Percentiles rank a stretch among this genome's conserved stretches.
These are phyloP conservation scores for Vicia sativa DNA, from an alignment of 306 rosid genomes.

Conservation along the genomic window DNA sequence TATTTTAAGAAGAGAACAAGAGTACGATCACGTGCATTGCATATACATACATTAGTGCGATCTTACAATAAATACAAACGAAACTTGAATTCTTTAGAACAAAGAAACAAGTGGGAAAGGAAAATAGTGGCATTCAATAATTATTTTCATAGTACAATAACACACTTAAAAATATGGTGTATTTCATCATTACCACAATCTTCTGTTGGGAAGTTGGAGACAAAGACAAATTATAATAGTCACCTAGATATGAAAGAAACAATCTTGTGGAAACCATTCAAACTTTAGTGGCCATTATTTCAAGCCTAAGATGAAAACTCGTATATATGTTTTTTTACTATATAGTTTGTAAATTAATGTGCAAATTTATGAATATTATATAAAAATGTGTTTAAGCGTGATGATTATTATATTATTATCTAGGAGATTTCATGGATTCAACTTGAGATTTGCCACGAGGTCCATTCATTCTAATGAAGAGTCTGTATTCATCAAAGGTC, in stretches of 20 bases:
- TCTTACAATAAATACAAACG: neutral
- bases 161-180: neutral
- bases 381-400: neutral
- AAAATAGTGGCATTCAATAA: constrained; percentile 16
- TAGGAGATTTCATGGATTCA: constrained; percentile 66
- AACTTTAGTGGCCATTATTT: constrained; percentile 5
- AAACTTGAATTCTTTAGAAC: neutral
- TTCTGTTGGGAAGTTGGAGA: neutral
- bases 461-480: constrained; percentile 81
- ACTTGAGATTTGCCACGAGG: constrained; percentile 95
- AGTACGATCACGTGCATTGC: neutral
- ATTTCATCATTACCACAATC: neutral
- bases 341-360: neutral
- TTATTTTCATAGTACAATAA: constrained; percentile 6
- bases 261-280: constrained; percentile 6
- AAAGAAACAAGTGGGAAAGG: constrained; percentile 2
- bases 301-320: constrained; percentile 1
- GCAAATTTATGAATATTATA: neutral
- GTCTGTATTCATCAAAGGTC: constrained; percentile 89
- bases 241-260: neutral
- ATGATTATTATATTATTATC: constrained; percentile 25
- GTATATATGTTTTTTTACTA: neutral
- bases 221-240: constrained; percentile 2
- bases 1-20: neutral
- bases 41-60: neutral